Evolutionary conservation across 345 rosid species (phyloP).

Genomic region (Salix brachista): DNA sequence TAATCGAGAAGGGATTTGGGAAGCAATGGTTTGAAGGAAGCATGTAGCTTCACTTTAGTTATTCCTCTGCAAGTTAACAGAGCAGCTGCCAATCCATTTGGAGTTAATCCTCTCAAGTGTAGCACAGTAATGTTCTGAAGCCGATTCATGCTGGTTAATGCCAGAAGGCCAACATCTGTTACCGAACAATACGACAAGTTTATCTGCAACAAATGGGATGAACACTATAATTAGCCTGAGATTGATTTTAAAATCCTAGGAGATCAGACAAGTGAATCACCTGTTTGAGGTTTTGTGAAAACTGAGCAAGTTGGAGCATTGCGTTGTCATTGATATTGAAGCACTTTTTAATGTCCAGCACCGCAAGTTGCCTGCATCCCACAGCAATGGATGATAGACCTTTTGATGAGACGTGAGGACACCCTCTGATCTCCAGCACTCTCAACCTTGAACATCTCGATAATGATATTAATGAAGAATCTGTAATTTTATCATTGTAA

Average conservation of each 20-base stretch:
- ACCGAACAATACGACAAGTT: constrained; percentile 54
- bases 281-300: constrained; percentile 67
- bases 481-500: constrained; percentile 50
- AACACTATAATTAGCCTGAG: neutral
- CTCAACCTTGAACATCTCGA: constrained; percentile 46
- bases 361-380: constrained; percentile 56
- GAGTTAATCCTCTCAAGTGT: constrained; percentile 53
- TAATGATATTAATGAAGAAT: constrained; percentile 41
- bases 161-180: constrained; percentile 53
- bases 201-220: constrained; percentile 35
- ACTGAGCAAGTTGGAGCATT: constrained; percentile 60
- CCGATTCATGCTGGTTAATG: constrained; percentile 59
- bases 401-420: constrained; percentile 53
- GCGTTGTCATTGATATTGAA: constrained; percentile 50
- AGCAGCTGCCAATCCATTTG: constrained; percentile 53
- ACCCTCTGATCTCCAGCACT: constrained; percentile 61
- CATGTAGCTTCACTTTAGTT: constrained; percentile 61
- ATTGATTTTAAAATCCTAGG: neutral
- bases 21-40: constrained; percentile 38
- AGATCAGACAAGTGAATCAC: constrained; percentile 13
- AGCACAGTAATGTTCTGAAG: constrained; percentile 54
- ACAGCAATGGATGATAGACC: constrained; percentile 59
- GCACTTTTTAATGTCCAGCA: constrained; percentile 67
- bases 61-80: constrained; percentile 57
- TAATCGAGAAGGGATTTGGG: constrained; percentile 39